Conservation (phyloP, 148 eudicot genomes). For the Rhododendron kiyosumense region DNA sequence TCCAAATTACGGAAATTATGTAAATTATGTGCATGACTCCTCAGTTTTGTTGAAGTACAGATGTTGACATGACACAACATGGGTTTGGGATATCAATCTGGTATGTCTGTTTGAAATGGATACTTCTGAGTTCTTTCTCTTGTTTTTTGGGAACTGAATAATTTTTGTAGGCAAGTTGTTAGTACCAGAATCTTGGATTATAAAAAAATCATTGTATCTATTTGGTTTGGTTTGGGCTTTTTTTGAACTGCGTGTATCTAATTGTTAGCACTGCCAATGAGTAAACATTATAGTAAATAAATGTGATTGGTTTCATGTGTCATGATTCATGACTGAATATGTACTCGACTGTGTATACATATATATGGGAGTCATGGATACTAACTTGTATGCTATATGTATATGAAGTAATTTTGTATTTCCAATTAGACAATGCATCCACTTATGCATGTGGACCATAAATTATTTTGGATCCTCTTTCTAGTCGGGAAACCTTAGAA, state of each 20-base stretch:
- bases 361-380: neutral
- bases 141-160: neutral
- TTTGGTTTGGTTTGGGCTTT: too few species aligned
- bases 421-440: neutral
- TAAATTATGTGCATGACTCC: neutral
- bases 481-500: neutral
- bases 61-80: neutral
- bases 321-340: neutral
- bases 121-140: neutral
- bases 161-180: neutral
- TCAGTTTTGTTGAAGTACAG: neutral
- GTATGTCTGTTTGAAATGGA: neutral
- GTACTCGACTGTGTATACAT: neutral
- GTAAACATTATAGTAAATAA: neutral
- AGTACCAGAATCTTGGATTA: neutral
- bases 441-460: neutral
- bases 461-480: neutral
- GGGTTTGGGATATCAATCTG: neutral
- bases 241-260: neutral
- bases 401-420: neutral
- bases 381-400: neutral
- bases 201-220: neutral
- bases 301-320: neutral
- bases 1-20: neutral
- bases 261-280: neutral